Conservation (phyloP, 2,329 filamentous ascomycete genomes). For the Setomelanomma holmii region DNA sequence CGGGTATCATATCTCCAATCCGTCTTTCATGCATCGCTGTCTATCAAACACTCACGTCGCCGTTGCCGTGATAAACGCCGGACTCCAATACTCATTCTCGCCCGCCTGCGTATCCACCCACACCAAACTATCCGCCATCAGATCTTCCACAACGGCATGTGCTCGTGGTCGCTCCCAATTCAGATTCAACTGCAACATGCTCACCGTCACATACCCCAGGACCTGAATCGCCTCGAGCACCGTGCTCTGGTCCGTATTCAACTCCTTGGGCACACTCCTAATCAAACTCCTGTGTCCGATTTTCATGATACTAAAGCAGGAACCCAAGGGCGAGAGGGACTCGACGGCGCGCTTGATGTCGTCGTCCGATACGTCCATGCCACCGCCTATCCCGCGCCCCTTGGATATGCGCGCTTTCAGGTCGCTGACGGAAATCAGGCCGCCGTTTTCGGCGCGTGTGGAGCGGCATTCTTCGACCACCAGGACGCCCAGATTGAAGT, state of each 20-base stretch:
- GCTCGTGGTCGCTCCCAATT: constrained; percentile 84
- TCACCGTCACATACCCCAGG: constrained; percentile 86
- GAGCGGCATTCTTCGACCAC: constrained; percentile 91
- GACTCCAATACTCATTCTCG: constrained; percentile 95
- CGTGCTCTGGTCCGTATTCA: constrained; percentile 91
- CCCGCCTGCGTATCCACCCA: constrained; percentile 89
- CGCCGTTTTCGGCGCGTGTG: constrained; percentile 89
- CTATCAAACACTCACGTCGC: background rate
- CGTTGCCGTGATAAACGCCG: constrained; percentile 68
- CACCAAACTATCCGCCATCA: constrained; percentile 86
- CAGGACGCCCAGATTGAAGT: constrained; percentile 95
- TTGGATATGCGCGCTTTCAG: constrained; percentile 77
- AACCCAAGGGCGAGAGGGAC: constrained; percentile 84
- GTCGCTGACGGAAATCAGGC: constrained; percentile 84
- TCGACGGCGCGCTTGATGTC: constrained; percentile 90
- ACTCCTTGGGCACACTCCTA: constrained; percentile 89
- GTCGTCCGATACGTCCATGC: constrained; percentile 84
- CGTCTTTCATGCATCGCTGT: background rate
- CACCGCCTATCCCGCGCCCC: constrained; percentile 70
- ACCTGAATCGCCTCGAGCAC: constrained; percentile 92
- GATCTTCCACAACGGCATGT: constrained; percentile 88
- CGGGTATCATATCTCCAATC: constrained; percentile 21
- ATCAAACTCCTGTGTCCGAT: constrained; percentile 89
- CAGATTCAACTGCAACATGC: constrained; percentile 87
- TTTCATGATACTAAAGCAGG: constrained; percentile 82